Base-by-base conservation (phyloP, 2,329 filamentous ascomycete species). In the Hypoxylon sp. region DNA sequence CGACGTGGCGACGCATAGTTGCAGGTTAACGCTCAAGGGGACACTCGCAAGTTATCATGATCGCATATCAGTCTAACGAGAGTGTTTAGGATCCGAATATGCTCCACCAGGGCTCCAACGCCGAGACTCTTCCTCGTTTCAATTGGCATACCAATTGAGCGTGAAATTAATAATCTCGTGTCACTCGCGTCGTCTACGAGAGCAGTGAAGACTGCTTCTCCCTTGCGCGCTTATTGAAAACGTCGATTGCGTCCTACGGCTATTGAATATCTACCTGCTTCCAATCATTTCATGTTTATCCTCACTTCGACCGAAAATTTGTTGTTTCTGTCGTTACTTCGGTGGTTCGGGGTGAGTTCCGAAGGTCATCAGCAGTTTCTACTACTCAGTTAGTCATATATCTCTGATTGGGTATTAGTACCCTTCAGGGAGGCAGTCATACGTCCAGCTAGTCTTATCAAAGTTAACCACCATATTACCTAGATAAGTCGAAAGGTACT, bases 61-160 rank as follows among this genome's bases (percentile, higher is more conserved):
- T 41, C 37, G 37, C 37, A 41, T 41, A 41, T 41, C 17, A 41
- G 37, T 19, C 37, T 41, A 41, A 19, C 37, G 17, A 41, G 37
- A 41, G n/a, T 41, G 37, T 41, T 41, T 41, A 41, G 17, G 17
- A 41, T 41, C 37, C 37, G 37, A 41, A 17, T 41, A 41, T 19
- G 20, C 37, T 41, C 37, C 37, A 41, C n/a, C 10, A 17, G 37
- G 20, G 10, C 7, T 41, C 17, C 8, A 41, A 41, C n/a, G 6
- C 37, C n/a, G 37, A 41, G 37, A 10, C 37, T 10, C 37, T 41
- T 20, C 37, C 17, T n/a, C 4, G 37, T 19, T 20, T 7, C 37
- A 20, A 41, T 41, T 41, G 37, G 37, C n/a, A 4, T 6, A 19
- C 10, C 6, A 41, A 41, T 41, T 20, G 37, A 20, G 37, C 7